These are phyloP conservation scores for Paramecium bursaria DNA, from an alignment of 73 alveolate species.

Conservation along the genomic window DNA sequence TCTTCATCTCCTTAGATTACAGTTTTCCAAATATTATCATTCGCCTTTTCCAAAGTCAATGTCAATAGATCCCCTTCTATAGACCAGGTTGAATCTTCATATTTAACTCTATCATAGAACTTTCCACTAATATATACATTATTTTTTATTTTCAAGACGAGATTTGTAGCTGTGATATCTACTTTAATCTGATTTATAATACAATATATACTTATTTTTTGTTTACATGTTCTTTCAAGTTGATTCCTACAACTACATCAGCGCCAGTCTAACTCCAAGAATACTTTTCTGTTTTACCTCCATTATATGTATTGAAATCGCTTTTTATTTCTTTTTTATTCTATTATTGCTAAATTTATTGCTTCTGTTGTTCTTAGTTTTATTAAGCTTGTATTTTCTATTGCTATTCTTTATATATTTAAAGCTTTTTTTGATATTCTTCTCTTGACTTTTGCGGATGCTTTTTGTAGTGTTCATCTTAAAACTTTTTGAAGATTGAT, in stretches of 20 bases:
- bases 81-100: constrained; percentile 95
- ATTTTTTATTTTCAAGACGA: constrained; percentile 80
- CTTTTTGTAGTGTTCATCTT: constrained; percentile 93
- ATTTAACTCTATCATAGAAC: constrained; percentile 90
- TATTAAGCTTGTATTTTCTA: constrained; percentile 69
- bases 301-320: constrained; percentile 94
- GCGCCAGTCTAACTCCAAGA: constrained; percentile 96
- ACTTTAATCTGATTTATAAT: constrained; percentile 73
- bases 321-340: constrained; percentile 60
- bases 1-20: constrained; percentile 95
- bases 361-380: constrained; percentile 58
- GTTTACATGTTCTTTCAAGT: constrained; percentile 85
- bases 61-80: constrained; percentile 89
- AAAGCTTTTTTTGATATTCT: constrained; percentile 79
- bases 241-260: constrained; percentile 91
- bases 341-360: background rate
- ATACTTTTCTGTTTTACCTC: constrained; percentile 96
- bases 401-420: constrained; percentile 74
- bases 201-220: constrained; percentile 74
- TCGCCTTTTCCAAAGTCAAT: constrained; percentile 89
- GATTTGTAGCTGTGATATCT: constrained; percentile 82
- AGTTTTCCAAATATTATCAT: constrained; percentile 97
- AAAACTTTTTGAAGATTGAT: constrained; percentile 88
- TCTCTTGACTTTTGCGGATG: constrained; percentile 91
- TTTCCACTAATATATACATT: constrained; percentile 92